Conservation (phyloP, 345 rosid genomes). For the Euphorbia pulcherrima region DNA sequence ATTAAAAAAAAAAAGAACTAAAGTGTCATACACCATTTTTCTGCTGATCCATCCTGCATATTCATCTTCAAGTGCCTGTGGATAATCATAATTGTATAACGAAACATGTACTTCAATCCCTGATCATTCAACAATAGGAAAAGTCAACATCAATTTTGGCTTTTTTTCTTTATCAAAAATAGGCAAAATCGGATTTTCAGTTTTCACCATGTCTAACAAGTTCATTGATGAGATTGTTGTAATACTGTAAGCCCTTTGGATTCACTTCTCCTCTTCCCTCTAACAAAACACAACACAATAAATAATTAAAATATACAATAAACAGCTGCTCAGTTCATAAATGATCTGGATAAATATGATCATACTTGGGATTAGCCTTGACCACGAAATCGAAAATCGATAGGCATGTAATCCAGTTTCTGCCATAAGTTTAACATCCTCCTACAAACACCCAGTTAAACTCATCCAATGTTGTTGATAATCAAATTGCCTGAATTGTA, state of each 20-base stretch:
- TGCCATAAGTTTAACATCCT: conserved; percentile 76
- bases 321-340: neutral
- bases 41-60: conserved; percentile 66
- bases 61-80: conserved; percentile 65
- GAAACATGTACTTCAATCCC: conserved; percentile 67
- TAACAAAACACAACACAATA: conserved; percentile 14
- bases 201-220: conserved; percentile 40
- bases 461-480: no score
- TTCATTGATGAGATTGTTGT: conserved; percentile 56
- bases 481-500: no score
- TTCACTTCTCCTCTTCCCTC: conserved; percentile 64
- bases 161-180: no score
- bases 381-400: conserved; percentile 78
- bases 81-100: conserved; percentile 53
- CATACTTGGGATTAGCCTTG: conserved; percentile 70
- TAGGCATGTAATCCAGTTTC: conserved; percentile 63
- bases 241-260: conserved; percentile 52
- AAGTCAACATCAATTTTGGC: no score
- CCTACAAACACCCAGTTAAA: conserved; percentile 31
- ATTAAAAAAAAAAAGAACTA: no score
- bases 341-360: no score
- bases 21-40: conserved; percentile 41
- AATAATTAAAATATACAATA: neutral
- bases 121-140: conserved; percentile 15
- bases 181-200: neutral